Base-by-base conservation (phyloP, 2,329 filamentous ascomycete genomes). In the Sporothrix luriei region DNA sequence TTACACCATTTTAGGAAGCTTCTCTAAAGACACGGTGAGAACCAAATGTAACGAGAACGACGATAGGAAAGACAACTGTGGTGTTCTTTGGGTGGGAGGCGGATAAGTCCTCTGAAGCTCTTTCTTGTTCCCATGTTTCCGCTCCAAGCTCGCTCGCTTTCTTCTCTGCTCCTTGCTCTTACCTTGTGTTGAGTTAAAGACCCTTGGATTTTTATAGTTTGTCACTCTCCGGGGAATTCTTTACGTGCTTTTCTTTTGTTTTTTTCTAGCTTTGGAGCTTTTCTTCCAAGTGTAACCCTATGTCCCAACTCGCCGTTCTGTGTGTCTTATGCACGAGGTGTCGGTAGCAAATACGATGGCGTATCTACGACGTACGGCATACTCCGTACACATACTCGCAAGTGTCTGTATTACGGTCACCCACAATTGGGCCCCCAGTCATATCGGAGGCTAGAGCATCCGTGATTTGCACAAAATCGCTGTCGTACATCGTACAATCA, bases 401-500 rank as follows among this genome's bases (percentile, higher is more conserved):
- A 33, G 29, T n/a, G n/a, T n/a, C n/a, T n/a, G n/a, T n/a, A n/a
- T n/a, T n/a, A n/a, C n/a, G n/a, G n/a, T 33, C 29, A 33, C 5
- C 33, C 33, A 33, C 33, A 33, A 33, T 38, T 29, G 9, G 6
- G 6, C 4, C 19, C 33, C 38, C 55, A 61, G 33, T 43, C 33
- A n/a, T 14, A 24, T 5, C 57, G 57, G 57, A 62, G 38, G 38
- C 21, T 38, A 26, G 57, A 62, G 40, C 9, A 5, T 26, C 57
- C 57, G 57, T 43, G 38, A 43, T 46, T 26, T 62, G 38, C 57
- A 62, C 13, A 62, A 61, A 38, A 43, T 43, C 29, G n/a, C 13
- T 61, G 33, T 43, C 43, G 38, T 24, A 14, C 55, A 61, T 43
- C 43, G 38, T 24, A 14, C 55, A 61, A 43, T 61, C 38, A 43